These are phyloP conservation scores for Flammula alnicola DNA, from an alignment of 1,284 basidiomycete species.

Conservation along the genomic window DNA sequence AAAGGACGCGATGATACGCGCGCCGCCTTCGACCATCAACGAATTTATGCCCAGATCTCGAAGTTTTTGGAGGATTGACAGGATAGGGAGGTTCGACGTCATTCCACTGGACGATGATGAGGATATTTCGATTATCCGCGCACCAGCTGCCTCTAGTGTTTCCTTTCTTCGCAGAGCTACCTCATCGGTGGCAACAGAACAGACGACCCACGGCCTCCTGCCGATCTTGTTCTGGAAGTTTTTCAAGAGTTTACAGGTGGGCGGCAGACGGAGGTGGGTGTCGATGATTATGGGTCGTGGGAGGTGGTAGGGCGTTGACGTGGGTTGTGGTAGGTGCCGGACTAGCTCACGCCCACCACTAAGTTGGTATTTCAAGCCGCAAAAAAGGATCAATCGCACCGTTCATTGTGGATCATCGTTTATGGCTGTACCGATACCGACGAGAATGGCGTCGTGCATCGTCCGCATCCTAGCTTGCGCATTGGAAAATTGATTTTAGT, in stretches of 20 bases:
- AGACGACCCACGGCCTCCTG: conserved; percentile 79
- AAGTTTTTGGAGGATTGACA: conserved; percentile 56
- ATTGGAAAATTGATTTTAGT: background rate
- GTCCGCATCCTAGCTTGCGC: conserved; percentile 71
- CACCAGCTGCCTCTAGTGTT: conserved; percentile 58
- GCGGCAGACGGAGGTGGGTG: conserved; percentile 67
- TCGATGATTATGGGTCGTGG: conserved; percentile 91
- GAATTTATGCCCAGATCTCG: conserved; percentile 61
- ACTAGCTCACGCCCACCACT: too few species aligned
- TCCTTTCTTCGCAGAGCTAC: conserved; percentile 28
- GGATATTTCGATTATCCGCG: conserved; percentile 50
- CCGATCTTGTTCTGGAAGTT: conserved; percentile 70
- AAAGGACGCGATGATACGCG: conserved; percentile 82
- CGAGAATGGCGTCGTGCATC: conserved; percentile 91
- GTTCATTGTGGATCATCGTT: conserved; percentile 95
- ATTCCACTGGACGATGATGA: background rate
- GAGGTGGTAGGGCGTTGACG: conserved; percentile 47
- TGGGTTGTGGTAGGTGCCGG: conserved; percentile 48
- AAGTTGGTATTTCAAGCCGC: too few species aligned
- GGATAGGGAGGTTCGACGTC: conserved; percentile 44
- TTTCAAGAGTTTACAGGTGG: conserved; percentile 73
- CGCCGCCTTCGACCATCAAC: conserved; percentile 97
- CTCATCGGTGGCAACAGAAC: conserved; percentile 32
- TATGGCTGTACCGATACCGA: conserved; percentile 89
- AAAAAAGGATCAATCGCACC: conserved; percentile 51